A percentile compares a stretch with the other conserved stretches of the same genome.
phyloP scores from a whole-genome alignment of 2,329 filamentous ascomycete species.

The Aspergillus carbonarius region DNA sequence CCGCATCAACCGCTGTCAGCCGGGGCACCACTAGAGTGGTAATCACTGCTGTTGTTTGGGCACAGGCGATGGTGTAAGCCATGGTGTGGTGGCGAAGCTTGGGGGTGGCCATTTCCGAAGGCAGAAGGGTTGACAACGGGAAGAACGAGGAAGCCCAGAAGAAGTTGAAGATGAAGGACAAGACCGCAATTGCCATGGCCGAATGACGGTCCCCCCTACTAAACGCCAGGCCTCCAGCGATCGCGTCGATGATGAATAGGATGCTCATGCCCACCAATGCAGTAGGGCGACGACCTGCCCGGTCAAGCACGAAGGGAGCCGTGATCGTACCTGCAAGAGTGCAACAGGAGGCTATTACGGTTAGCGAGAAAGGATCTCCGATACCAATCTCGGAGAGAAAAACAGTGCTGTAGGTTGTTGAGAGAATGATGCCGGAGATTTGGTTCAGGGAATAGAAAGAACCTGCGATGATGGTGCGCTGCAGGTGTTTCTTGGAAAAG shows the following conservation, averaged over 20 bases:
- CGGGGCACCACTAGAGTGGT: conserved; percentile 41
- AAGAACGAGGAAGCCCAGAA: conserved; percentile 40
- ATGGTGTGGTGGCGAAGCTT: conserved; percentile 40
- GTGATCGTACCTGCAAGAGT: conserved; percentile 38
- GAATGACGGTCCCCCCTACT: conserved; percentile 22
- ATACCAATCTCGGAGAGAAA: conserved; percentile 37
- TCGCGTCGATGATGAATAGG: conserved; percentile 34
- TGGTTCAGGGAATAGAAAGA: conserved; percentile 39
- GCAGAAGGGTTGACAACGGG: conserved; percentile 35
- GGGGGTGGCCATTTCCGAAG: conserved; percentile 38
- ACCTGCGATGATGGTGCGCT: conserved; percentile 37
- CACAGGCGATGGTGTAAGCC: conserved; percentile 38
- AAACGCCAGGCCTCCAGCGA: conserved; percentile 37
- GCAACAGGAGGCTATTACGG: conserved; percentile 37
- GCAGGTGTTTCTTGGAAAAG: conserved; percentile 34
- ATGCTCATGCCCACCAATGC: conserved; percentile 36
- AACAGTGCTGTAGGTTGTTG: conserved; percentile 40
- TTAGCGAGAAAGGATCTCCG: conserved; percentile 35
- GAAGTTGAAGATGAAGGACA: conserved; percentile 40
- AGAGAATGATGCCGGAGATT: conserved; percentile 38
- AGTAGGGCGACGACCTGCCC: conserved; percentile 35
- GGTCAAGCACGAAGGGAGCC: conserved; percentile 37
- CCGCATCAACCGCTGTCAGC: conserved; percentile 35
- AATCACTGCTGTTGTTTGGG: conserved; percentile 39
- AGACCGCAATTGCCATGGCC: conserved; percentile 29